phyloP scores from a whole-genome alignment of 2,329 filamentous ascomycete genomes.

The Aspergillus ruber region DNA sequence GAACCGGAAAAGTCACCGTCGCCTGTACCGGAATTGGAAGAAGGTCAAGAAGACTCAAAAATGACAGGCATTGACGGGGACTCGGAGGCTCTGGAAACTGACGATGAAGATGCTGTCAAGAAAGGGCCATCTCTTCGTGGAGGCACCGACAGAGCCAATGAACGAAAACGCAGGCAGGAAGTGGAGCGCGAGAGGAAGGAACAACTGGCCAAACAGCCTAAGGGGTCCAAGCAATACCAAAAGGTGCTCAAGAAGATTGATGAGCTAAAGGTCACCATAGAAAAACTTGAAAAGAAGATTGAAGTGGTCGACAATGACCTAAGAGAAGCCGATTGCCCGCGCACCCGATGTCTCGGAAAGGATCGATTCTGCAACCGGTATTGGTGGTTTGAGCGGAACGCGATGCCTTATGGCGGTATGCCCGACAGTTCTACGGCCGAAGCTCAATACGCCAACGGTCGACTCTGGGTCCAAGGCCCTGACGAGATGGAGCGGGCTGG shows the following conservation, averaged over 20 bases:
- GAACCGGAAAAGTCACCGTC: constrained; percentile 40
- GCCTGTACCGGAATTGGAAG: constrained; percentile 38
- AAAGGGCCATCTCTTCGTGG: constrained; percentile 54
- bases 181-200: constrained; percentile 63
- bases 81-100: constrained; percentile 57
- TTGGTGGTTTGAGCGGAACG: constrained; percentile 98
- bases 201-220: constrained; percentile 60
- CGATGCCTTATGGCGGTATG: constrained; percentile 89
- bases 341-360: constrained; percentile 82
- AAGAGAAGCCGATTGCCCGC: constrained; percentile 85
- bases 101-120: constrained; percentile 58
- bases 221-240: constrained; percentile 81
- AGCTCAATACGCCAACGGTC: constrained; percentile 86
- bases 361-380: constrained; percentile 98
- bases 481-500: constrained; percentile 80
- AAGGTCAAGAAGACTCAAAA: constrained; percentile 33
- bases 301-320: constrained; percentile 82
- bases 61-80: constrained; percentile 52
- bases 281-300: constrained; percentile 78
- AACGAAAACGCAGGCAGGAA: constrained; percentile 71
- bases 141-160: constrained; percentile 61
- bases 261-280: constrained; percentile 73
- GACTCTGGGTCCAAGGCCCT: constrained; percentile 93
- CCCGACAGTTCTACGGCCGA: constrained; percentile 80
- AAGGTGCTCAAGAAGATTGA: constrained; percentile 84